Evolutionary conservation across 2,329 filamentous ascomycete species (phyloP).

Genomic region (Fusarium luffae): DNA sequence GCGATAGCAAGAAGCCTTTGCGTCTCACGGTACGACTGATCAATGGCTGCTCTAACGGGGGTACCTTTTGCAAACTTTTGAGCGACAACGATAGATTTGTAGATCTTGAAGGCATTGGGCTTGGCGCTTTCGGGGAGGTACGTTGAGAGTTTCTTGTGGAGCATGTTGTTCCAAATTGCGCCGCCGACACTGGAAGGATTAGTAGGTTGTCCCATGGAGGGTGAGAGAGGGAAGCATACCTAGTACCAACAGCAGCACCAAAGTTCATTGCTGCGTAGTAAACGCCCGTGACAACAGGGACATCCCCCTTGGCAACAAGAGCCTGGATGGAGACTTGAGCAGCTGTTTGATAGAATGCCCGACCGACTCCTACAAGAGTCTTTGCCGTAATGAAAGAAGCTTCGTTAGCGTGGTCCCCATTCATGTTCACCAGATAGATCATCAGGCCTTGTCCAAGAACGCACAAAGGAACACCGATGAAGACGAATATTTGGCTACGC

Average conservation of each 20-base stretch:
- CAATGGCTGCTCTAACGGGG: conserved; percentile 37
- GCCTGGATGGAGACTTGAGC: conserved; percentile 49
- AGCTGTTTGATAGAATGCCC: conserved; percentile 47
- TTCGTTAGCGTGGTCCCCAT: conserved; percentile 45
- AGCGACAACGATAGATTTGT: conserved; percentile 46
- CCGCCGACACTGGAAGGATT: conserved; percentile 47
- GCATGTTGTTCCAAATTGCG: conserved; percentile 51
- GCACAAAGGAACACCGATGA: conserved; percentile 46
- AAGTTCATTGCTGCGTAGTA: conserved; percentile 52
- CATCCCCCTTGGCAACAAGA: conserved; percentile 48
- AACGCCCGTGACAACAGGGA: conserved; percentile 51
- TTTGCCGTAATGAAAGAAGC: conserved; percentile 51
- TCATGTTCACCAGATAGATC: conserved; percentile 47
- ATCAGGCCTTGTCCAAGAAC: conserved; percentile 51
- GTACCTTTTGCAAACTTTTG: conserved; percentile 42
- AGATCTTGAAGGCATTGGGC: conserved; percentile 42
- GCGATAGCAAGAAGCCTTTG: conserved; percentile 46
- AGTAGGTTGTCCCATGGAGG: neutral
- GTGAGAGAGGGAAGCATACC: neutral
- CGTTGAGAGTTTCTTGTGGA: conserved; percentile 42
- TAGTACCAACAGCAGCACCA: conserved; percentile 47
- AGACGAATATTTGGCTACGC: conserved; percentile 48
- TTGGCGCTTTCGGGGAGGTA: conserved; percentile 41
- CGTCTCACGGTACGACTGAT: conserved; percentile 44
- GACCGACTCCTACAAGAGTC: conserved; percentile 50